phyloP scores from a whole-genome alignment of 2,329 filamentous ascomycete species.

The Penicillium sp. region DNA sequence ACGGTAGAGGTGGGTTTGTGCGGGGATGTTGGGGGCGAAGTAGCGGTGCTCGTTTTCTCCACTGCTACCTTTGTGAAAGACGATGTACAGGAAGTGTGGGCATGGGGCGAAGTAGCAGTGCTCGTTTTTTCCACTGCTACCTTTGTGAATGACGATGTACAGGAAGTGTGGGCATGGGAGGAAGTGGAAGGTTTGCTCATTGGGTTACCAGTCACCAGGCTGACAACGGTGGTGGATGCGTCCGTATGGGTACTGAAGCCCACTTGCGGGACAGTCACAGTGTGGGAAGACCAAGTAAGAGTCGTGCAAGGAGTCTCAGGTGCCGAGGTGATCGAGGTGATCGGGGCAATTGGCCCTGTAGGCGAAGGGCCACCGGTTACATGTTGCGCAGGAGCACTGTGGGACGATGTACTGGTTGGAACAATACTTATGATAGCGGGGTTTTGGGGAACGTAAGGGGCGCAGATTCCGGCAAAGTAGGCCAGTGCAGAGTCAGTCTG shows the following conservation, averaged over 20 bases:
- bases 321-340: constrained; percentile 12
- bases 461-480: constrained; percentile 90
- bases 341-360: constrained; percentile 9
- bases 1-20: neutral
- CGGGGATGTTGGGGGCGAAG: neutral
- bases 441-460: constrained; percentile 68
- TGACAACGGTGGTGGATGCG: constrained; percentile 22
- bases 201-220: constrained; percentile 12
- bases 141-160: neutral
- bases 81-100: neutral
- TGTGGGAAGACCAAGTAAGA: constrained; percentile 35
- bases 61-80: neutral
- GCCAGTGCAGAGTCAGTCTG: constrained; percentile 68
- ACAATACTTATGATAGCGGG: constrained; percentile 61
- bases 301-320: constrained; percentile 31
- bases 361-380: neutral
- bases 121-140: neutral
- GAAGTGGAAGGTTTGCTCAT: neutral
- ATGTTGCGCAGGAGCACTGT: constrained; percentile 14
- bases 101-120: neutral
- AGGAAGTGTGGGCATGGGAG: neutral
- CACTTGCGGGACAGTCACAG: constrained; percentile 44
- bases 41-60: neutral
- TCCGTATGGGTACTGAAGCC: constrained; percentile 34
- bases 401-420: constrained; percentile 46